These are phyloP conservation scores for Myxozyma melibiosi DNA, from an alignment of 805 yeast species.

Conservation along the genomic window DNA sequence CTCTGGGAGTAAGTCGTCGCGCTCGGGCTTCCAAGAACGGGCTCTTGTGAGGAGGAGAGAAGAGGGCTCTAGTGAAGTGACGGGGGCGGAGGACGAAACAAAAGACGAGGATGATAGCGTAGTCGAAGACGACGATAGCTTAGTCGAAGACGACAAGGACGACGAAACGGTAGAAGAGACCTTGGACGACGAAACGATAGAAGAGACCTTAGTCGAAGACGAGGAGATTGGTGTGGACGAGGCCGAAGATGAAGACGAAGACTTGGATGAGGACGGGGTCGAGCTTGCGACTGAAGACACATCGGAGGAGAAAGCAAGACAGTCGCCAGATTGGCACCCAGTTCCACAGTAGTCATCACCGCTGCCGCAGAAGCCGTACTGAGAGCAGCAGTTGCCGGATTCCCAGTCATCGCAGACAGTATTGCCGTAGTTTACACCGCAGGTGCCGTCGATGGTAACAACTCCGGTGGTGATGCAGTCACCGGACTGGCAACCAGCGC, in stretches of 20 bases:
- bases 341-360: constrained; percentile 8
- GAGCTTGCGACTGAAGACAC: not conserved
- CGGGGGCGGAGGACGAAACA: constrained; percentile 6
- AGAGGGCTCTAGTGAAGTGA: not conserved
- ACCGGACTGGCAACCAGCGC: not conserved
- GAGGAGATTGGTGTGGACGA: too few relatives aligned
- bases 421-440: constrained; percentile 12
- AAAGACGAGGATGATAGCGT: not conserved
- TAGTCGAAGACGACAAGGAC: not conserved
- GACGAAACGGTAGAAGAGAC: too few relatives aligned
- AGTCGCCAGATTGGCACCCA: constrained; percentile 22
- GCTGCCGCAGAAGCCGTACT: constrained; percentile 22
- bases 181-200: too few relatives aligned
- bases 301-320: not conserved
- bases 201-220: too few relatives aligned
- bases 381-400: constrained; percentile 26
- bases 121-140: not conserved
- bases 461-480: not conserved
- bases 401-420: constrained; percentile 13
- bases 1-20: constrained; percentile 8
- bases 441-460: constrained; percentile 16
- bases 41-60: constrained; percentile 14
- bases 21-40: constrained; percentile 17
- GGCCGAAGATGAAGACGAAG: not conserved
- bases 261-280: not conserved